Evolutionary conservation across 768 basidiomycete genomes (phyloP).

Genomic region (Mycena epipterygia): DNA sequence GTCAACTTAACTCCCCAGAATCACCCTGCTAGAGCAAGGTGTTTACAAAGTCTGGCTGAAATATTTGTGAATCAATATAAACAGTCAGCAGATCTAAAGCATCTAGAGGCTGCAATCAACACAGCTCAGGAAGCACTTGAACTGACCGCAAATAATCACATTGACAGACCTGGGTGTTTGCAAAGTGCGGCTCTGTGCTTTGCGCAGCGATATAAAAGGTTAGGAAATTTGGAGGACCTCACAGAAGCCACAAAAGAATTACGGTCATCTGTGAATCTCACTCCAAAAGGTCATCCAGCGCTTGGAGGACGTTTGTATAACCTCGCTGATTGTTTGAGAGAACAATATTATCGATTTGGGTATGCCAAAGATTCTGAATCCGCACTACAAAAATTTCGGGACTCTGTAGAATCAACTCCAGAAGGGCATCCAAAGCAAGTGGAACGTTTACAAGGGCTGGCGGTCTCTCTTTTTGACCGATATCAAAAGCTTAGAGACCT

Average conservation of each 20-base stretch:
- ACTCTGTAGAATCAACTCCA: conserved; percentile 5
- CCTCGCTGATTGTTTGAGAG: conserved; percentile 1
- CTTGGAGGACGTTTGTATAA: neutral
- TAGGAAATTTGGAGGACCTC: conserved; percentile 6
- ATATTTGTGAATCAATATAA: no score
- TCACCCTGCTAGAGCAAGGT: neutral
- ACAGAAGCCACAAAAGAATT: neutral
- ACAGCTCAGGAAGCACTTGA: conserved; percentile 5
- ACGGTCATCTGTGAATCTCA: conserved; percentile 1
- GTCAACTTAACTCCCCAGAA: neutral
- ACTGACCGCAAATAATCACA: neutral
- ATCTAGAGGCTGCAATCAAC: neutral
- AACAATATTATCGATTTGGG: conserved; percentile 1
- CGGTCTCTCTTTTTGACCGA: no score
- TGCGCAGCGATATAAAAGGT: conserved; percentile 1
- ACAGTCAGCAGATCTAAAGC: no score
- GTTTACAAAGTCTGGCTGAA: neutral
- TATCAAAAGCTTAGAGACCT: no score
- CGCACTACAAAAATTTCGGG: neutral
- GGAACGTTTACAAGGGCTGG: no score
- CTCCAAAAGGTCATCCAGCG: neutral
- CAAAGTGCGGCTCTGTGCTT: neutral
- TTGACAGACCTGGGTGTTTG: neutral
- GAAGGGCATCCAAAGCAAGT: no score
- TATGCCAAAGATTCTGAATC: neutral